Evolutionary conservation across 2,329 filamentous ascomycete species (phyloP).

Genomic region (Aspergillus fumigatus): DNA sequence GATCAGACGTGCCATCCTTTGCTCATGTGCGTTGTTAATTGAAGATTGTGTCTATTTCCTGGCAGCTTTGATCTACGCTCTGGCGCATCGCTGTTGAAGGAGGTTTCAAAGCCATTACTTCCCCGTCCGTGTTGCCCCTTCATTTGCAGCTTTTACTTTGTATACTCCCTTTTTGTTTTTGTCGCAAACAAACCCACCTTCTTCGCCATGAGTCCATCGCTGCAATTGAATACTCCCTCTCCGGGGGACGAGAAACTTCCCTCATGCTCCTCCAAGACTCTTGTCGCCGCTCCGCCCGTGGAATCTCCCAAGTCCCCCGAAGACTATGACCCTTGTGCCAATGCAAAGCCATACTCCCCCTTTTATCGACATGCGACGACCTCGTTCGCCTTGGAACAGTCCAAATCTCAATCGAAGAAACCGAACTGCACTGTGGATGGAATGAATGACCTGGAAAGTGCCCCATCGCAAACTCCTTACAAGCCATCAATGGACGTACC

Average conservation of each 20-base stretch:
- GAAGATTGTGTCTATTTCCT: no score
- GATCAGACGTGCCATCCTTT: no score
- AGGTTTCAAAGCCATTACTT: no score
- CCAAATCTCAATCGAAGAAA: conserved; percentile 19
- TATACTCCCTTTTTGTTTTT: background rate
- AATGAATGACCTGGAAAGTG: conserved; percentile 32
- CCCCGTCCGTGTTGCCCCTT: no score
- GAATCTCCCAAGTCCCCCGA: background rate
- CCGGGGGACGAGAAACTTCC: background rate
- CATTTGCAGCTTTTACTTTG: background rate
- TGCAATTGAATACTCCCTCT: background rate
- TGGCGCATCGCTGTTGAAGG: no score
- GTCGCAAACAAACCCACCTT: background rate
- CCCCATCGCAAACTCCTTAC: background rate
- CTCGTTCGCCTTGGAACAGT: conserved; percentile 20
- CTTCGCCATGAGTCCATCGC: background rate
- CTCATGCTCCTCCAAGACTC: background rate
- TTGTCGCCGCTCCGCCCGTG: background rate
- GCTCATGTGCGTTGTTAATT: no score
- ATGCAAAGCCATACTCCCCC: conserved; percentile 40
- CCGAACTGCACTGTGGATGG: conserved; percentile 14
- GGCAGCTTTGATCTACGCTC: no score
- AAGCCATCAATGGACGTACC: conserved; percentile 9
- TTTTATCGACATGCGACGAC: conserved; percentile 41
- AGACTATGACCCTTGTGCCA: conserved; percentile 37